phyloP scores from a whole-genome alignment of 2,329 filamentous ascomycete genomes.

The Aspergillus melleus region DNA sequence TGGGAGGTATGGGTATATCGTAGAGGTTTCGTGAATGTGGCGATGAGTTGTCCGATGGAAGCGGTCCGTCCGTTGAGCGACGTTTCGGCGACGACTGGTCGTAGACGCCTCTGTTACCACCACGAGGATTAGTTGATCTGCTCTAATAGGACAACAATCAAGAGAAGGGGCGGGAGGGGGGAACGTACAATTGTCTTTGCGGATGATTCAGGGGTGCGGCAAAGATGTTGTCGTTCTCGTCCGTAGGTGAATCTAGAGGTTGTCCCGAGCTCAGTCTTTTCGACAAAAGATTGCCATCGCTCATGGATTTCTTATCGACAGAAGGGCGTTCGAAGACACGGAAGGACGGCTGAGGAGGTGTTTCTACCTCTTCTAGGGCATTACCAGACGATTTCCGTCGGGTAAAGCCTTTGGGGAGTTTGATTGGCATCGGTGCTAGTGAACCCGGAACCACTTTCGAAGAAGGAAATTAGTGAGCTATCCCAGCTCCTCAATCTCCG shows the following conservation, averaged over 20 bases:
- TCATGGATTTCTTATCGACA: slow-evolving; percentile 45
- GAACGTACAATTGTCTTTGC: slow-evolving; percentile 38
- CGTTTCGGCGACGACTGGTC: slow-evolving; percentile 55
- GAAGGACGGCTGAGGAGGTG: slow-evolving; percentile 49
- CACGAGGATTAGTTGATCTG: slow-evolving; percentile 31
- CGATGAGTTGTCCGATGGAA: slow-evolving; percentile 40
- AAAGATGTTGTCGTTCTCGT: slow-evolving; percentile 43
- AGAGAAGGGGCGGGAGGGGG: slow-evolving; percentile 6
- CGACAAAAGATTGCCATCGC: slow-evolving; percentile 37
- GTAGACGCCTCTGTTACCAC: slow-evolving; percentile 47
- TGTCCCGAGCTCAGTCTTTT: slow-evolving; percentile 37
- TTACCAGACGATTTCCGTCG: slow-evolving; percentile 58
- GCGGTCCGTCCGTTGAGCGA: slow-evolving; percentile 52
- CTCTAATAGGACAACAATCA: slow-evolving; percentile 1
- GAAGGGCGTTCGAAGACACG: slow-evolving; percentile 54
- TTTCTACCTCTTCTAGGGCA: slow-evolving; percentile 50
- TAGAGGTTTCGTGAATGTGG: slow-evolving; percentile 40
- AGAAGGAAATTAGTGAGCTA: slow-evolving; percentile 11
- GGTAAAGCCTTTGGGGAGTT: slow-evolving; percentile 54
- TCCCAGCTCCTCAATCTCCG: slow-evolving; percentile 11
- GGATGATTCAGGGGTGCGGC: slow-evolving; percentile 33
- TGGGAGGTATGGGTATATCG: slow-evolving; percentile 44
- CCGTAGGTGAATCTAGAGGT: slow-evolving; percentile 35
- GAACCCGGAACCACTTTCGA: slow-evolving; percentile 15
- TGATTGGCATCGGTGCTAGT: slow-evolving; percentile 52